phyloP scores from a whole-genome alignment of 2,329 filamentous ascomycete genomes.

The Chalara sp. region DNA sequence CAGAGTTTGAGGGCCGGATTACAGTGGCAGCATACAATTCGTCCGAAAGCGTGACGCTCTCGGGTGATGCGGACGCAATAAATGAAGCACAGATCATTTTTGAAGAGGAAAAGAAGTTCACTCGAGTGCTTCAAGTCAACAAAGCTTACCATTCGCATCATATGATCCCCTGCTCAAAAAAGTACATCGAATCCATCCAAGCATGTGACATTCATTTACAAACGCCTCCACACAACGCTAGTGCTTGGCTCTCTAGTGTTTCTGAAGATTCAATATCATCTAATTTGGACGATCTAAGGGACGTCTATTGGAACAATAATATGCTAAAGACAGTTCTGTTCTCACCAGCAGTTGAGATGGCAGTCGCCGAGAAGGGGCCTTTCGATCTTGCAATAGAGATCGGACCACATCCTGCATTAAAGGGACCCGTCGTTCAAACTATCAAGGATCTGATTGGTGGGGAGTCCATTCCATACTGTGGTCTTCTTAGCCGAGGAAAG shows the following conservation, averaged over 20 bases:
- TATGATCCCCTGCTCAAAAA: constrained; percentile 13
- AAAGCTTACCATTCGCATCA: constrained; percentile 24
- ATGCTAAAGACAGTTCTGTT: constrained; percentile 36
- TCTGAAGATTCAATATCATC: neutral
- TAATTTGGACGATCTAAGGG: constrained; percentile 5
- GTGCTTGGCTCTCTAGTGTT: constrained; percentile 32
- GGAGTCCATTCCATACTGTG: neutral
- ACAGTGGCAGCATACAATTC: constrained; percentile 27
- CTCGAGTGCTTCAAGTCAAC: constrained; percentile 12
- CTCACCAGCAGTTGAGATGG: constrained; percentile 27
- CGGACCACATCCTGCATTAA: constrained; percentile 18
- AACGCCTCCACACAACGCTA: neutral
- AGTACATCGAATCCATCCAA: constrained; percentile 11
- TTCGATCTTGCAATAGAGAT: constrained; percentile 16
- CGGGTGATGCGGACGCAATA: constrained; percentile 19
- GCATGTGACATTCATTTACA: constrained; percentile 8
- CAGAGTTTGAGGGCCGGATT: constrained; percentile 10
- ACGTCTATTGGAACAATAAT: constrained; percentile 29
- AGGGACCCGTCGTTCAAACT: constrained; percentile 12
- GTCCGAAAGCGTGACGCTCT: constrained; percentile 19
- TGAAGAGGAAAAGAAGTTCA: constrained; percentile 11
- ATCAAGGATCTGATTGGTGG: constrained; percentile 11
- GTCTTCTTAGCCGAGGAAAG: neutral
- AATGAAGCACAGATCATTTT: constrained; percentile 5
- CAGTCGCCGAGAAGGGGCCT: constrained; percentile 4